Base-by-base conservation (phyloP, 805 yeast species). In the Metschnikowia borealis region DNA sequence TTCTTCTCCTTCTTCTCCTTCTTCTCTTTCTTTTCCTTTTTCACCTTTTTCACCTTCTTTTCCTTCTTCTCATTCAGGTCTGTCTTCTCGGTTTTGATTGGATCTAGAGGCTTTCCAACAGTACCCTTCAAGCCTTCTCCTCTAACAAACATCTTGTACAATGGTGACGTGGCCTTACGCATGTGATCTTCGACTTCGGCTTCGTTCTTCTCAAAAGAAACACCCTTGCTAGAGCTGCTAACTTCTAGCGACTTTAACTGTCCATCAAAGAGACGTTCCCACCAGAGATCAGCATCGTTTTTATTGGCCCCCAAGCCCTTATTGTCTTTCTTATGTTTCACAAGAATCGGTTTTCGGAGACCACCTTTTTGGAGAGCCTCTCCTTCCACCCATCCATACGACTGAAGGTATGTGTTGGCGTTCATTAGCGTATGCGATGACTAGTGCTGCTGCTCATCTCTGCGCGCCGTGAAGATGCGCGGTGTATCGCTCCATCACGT, bases 261-360 rank as follows among this genome's bases (percentile, higher is more conserved):
- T 1, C 97, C 97, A 67, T 92, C 97, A 70, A 94, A 94, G 41
- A 92, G 74, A 55, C 88, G 78, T 58, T 92, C 99, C 99, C 99
- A 92, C 99, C 99, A 92, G 42, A 89, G 85, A 56, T 88, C 96
- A 14, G 84, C 80, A 57, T 89, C 94, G 46, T 82, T 84, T 21
- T 79, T 77, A 23, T 81, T 83, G 62, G 86, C 85, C 0, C 99
- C 99, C 23, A 92, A 75, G 8, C 99, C 99, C 63, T 89, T 90
- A 51, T 83, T 84, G 62, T 92, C 97, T 58, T 83, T 84, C 68
- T 94, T 90, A 62, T 92, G 97, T 57, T 85, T 86, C 49, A 94
- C 97, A 54, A 92, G 68, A 38, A 92, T 82, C 0, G 99, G 98
- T 58, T 83, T 88, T 59, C 78, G 82, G 47, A 92, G 67, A 0